Base-by-base conservation (phyloP, 352 stramenopile species). In the Pythium pyrilobum region DNA sequence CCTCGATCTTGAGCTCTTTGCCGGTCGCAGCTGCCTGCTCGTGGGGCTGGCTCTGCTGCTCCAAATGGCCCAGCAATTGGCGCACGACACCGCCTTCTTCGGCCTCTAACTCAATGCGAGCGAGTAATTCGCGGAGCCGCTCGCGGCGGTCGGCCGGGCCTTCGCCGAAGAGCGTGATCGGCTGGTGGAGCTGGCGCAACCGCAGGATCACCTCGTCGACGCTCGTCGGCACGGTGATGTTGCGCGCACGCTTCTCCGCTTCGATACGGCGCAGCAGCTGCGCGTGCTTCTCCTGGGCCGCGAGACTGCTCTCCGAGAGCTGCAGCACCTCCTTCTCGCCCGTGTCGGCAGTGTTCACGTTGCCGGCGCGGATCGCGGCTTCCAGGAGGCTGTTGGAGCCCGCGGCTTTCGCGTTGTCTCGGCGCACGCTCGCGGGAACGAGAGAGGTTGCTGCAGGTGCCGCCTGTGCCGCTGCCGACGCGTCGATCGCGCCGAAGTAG, bases 91-190 rank as follows among this genome's bases (percentile, higher is more conserved):
- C 73, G 0, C 68, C 84, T 50, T 87, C 83, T 52, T 91, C 82
- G 0, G 70, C 79, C 21, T 89, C 79, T 4, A 92, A 62, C 43
- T 92, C 74, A 12, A 91, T 70, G 12, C 77, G 67, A 16, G 89
- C 94, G 37, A 98, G 66, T 47, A 96, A 74, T 57, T 96, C 77
- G 12, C 92, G 84, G 53, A 99, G 68, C 29, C 96, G 89, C 64
- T 98, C 87, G 27, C 96, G 87, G 20, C 97, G 87, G 67, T 98
- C 95, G 2, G 92, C 95, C 10, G 91, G 81, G 32, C 96, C 85
- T 65, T 99, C 96, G 23, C 95, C 96, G 69, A 99, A 99, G 12
- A 99, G 74, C 57, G 92, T 96, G 25, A 98, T 83, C 16, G 96
- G 96, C 29, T 98, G 74, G 5, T 92, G 85, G 34, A 98, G 66